Base-by-base conservation (phyloP, 768 basidiomycete genomes). In the Tulasnella sp. region DNA sequence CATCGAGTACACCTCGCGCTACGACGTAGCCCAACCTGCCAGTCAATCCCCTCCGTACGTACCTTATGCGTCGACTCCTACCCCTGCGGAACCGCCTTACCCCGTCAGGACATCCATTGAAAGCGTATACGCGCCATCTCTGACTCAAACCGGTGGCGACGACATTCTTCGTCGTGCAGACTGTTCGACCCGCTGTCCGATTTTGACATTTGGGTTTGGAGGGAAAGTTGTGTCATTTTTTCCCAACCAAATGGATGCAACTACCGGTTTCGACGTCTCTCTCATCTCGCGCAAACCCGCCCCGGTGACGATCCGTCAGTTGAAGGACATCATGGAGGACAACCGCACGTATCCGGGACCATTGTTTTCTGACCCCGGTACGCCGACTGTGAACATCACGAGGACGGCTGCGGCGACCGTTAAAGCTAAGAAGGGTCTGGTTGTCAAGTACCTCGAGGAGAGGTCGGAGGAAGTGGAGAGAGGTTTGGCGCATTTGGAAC, bases 151-250 rank as follows among this genome's bases (percentile, higher is more conserved):
- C 42, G 88, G 86, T 25, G 77, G 82, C 6, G 88, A 91, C 63
- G 88, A 91, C 66, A 86, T 86, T 4, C 70, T 91, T 2, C 81
- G 83, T 27, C 78, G 88, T 41, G 81, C 83, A 4, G 6, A 15
- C 74, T 81, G 2, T n/a, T n/a, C n/a, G n/a, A 78, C 77, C 54
- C 79, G 80, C 35, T 79, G 82, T 7, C 93, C 93, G 0, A 74
- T 96, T 27, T 73, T 93, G 53, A 84, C 81, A 60, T 96, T 97
- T 64, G 94, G 94, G 0, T 92, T 93, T 64, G 91, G 91, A n/a
- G 93, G 93, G 9, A 85, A 84, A 65, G 64, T 97, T 57, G 77
- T 93, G 7, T 83, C 88, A 6, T 93, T 87, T 67, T 96, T 94
- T 73, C 90, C 88, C 63, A 77, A 79, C 29, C 75, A 78, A 50